A percentile compares a stretch with the other conserved stretches of the same genome.
Evolutionary conservation across 2,329 filamentous ascomycete species (phyloP).

Genomic region (Neofusicoccum cordaticola): DNA sequence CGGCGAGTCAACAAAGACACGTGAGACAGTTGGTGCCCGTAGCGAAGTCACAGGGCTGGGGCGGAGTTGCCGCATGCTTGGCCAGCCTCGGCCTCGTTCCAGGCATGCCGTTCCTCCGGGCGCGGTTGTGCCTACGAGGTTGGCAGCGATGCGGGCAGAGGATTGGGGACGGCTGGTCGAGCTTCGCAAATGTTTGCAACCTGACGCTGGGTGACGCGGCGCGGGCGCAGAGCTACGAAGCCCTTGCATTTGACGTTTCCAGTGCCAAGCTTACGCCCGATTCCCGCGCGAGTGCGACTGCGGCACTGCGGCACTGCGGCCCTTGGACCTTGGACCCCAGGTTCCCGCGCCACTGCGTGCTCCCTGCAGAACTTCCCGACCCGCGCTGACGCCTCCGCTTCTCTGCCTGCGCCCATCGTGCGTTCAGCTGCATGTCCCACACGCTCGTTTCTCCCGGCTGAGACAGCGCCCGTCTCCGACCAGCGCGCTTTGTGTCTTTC

Average conservation of each 20-base stretch:
- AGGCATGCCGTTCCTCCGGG: neutral
- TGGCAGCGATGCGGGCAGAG: neutral
- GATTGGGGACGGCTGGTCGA: neutral
- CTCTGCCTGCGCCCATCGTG: neutral
- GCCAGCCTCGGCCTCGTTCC: neutral
- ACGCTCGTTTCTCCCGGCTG: neutral
- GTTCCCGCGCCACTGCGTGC: neutral
- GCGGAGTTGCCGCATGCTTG: neutral
- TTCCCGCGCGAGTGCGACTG: too few relatives aligned
- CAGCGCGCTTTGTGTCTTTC: neutral
- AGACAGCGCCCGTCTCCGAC: neutral
- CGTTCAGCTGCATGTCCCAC: constrained; percentile 10
- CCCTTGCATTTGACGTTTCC: neutral
- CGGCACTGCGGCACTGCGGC: too few relatives aligned
- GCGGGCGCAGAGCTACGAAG: neutral
- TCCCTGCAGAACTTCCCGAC: constrained; percentile 7
- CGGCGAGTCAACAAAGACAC: neutral
- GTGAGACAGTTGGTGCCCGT: neutral
- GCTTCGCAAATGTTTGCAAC: neutral
- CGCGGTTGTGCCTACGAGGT: neutral
- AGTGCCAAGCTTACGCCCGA: neutral
- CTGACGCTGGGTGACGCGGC: neutral
- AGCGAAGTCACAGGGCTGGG: neutral
- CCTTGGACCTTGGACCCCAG: neutral
- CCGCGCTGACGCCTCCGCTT: constrained; percentile 5